Evolutionary conservation across 495 filamentous ascomycete genomes (phyloP), one percentile per base, ranked within the genome.

Genomic region (Collariella sp.): DNA sequence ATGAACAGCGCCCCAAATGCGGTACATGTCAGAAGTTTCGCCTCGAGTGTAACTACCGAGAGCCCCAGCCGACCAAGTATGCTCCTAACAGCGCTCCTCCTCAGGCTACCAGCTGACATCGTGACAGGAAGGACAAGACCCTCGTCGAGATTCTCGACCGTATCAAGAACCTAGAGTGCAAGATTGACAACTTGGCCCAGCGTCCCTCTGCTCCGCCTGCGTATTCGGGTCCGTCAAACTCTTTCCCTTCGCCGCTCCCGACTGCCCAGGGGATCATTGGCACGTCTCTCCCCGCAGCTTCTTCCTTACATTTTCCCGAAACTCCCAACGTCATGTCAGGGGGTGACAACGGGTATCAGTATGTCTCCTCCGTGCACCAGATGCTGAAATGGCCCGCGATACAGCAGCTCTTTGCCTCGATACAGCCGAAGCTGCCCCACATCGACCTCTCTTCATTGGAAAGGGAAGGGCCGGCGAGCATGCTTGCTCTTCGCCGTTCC

Each of bases 1-100:
- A 93, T 65, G 89, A 95, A 65, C 79, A 81, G 64, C 85, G 91
- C 62, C 89, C 89, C 38, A 83, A 83, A 67, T 95, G 89, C 81
- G 63, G 72, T 56, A 72, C 74, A n/a, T 79, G 70, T 65, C 73
- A 74, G 55, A 63, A 62, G 55, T 67, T 64, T 66, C 67, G 73
- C 56, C 70, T 80, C 41, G 78, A 81, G 42, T 83, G 80, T 70
- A 70, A 70, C 57, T 83, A 83, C 58, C 66, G 80, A 55, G 80
- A 83, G 60, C 77, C 79, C 23, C 75, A 79, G 62, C 80, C 80
- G 49, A 83, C 80, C 29, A 83, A 83, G 80, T 83, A 72, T 69
- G 77, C 73, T 48, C 34, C 57, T 29, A 40, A 29, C 16, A 39
- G 36, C 18, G 41, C 46, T 57, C 42, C 31, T 57, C 15, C 18